These are phyloP conservation scores for Arthroderma uncinatum DNA, from an alignment of 2,329 filamentous ascomycete species.

Conservation along the genomic window DNA sequence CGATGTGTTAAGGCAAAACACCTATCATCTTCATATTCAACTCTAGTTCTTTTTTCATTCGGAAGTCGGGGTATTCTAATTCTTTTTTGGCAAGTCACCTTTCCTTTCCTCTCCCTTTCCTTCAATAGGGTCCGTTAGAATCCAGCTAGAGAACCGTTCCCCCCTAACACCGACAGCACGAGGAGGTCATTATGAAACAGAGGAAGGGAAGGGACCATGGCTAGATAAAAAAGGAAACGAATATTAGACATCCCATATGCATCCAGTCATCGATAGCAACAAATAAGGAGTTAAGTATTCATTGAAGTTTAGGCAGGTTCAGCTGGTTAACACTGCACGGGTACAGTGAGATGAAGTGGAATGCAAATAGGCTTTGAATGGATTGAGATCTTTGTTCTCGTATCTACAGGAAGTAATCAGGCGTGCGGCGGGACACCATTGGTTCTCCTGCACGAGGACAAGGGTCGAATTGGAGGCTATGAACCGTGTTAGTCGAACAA, in stretches of 20 bases:
- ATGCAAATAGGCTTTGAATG: neutral
- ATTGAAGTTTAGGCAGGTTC: neutral
- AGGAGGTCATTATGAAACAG: neutral
- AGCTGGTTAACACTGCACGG: neutral
- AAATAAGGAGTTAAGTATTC: neutral
- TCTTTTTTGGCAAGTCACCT: neutral
- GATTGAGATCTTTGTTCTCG: slow-evolving; percentile 1
- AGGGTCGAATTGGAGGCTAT: slow-evolving; percentile 95
- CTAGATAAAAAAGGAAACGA: neutral
- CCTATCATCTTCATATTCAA: neutral
- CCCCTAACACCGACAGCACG: neutral
- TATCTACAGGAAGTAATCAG: slow-evolving; percentile 91
- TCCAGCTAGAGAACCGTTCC: neutral
- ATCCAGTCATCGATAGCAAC: neutral
- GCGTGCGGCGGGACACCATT: slow-evolving; percentile 95
- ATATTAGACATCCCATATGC: neutral
- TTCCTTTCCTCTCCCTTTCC: neutral
- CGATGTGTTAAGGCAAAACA: neutral
- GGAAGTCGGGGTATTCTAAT: slow-evolving; percentile 2
- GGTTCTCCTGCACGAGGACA: slow-evolving; percentile 95
- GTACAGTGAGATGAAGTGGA: neutral
- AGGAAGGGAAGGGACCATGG: neutral
- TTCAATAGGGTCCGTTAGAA: neutral
- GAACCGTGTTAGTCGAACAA: neutral
- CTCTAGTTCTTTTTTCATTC: slow-evolving; percentile 1